Evolutionary conservation across 495 filamentous ascomycete species (phyloP).

Genomic region (Penicillium arizonense): DNA sequence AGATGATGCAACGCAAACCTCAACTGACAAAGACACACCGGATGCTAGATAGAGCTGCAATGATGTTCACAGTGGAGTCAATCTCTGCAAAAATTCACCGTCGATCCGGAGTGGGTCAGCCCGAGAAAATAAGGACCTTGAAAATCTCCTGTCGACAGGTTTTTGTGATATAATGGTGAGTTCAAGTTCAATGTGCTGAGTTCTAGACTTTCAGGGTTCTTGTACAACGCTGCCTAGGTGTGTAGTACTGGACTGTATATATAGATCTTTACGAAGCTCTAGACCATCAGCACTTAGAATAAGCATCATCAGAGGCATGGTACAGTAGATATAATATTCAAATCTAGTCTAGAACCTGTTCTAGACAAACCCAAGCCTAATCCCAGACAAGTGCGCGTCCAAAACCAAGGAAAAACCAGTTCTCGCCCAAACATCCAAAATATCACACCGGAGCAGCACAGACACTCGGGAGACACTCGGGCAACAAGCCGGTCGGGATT

Average conservation of each 20-base stretch:
- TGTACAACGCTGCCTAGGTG: neutral
- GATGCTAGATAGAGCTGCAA: constrained; percentile 12
- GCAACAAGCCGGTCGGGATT: constrained; percentile 21
- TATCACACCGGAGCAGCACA: constrained; percentile 10
- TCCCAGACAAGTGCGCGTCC: neutral
- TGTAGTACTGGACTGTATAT: too few species aligned
- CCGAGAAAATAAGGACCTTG: constrained; percentile 17
- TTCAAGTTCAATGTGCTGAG: too few species aligned
- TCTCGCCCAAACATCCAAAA: neutral
- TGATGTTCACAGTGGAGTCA: constrained; percentile 8
- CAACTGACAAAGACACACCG: constrained; percentile 17
- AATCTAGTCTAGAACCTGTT: neutral
- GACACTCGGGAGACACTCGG: constrained; percentile 24
- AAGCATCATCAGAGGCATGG: too few species aligned
- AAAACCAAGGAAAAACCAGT: neutral
- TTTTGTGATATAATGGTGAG: neutral
- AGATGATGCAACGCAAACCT: constrained; percentile 14
- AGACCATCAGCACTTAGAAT: too few species aligned
- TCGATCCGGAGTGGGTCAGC: constrained; percentile 18
- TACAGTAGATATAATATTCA: too few species aligned
- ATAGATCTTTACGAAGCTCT: too few species aligned
- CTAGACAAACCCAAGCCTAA: neutral
- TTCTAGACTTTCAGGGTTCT: neutral
- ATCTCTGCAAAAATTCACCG: constrained; percentile 12
- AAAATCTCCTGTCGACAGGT: neutral